Evolutionary conservation across 257 asterid species (phyloP).

Genomic region (Fraxinus anomala): DNA sequence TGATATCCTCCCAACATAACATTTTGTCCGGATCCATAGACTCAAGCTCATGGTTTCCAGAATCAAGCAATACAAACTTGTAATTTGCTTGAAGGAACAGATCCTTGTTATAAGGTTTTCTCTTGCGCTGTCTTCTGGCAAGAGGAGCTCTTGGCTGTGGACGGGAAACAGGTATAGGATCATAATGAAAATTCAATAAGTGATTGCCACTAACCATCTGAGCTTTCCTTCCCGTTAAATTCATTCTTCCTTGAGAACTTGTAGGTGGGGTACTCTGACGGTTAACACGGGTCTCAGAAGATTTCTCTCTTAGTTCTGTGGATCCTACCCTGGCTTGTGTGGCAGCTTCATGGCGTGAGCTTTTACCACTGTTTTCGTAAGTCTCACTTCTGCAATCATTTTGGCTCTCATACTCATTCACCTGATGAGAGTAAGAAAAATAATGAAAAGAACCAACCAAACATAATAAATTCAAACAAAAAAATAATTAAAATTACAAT

Average conservation of each 20-base stretch:
- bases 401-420: slow-evolving; percentile 40
- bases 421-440: slow-evolving; percentile 37
- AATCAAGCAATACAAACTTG: slow-evolving; percentile 83
- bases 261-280: slow-evolving; percentile 36
- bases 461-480: neutral
- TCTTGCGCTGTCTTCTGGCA: slow-evolving; percentile 59
- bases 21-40: slow-evolving; percentile 85
- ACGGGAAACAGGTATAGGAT: slow-evolving; percentile 70
- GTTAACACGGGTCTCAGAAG: slow-evolving; percentile 33
- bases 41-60: slow-evolving; percentile 63
- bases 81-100: slow-evolving; percentile 93
- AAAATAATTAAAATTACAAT: neutral
- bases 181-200: slow-evolving; percentile 85
- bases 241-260: slow-evolving; percentile 42
- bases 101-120: slow-evolving; percentile 89
- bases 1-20: slow-evolving; percentile 86
- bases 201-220: slow-evolving; percentile 82
- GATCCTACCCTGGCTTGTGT: slow-evolving; percentile 30
- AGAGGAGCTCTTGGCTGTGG: slow-evolving; percentile 62
- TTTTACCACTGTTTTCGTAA: slow-evolving; percentile 35
- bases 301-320: slow-evolving; percentile 34
- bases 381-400: slow-evolving; percentile 32
- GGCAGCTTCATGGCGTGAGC: slow-evolving; percentile 34
- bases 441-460: neutral
- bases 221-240: slow-evolving; percentile 50